Base-by-base conservation (phyloP, 2,329 filamentous ascomycete species). In the Fusarium pseudoanthophilum region DNA sequence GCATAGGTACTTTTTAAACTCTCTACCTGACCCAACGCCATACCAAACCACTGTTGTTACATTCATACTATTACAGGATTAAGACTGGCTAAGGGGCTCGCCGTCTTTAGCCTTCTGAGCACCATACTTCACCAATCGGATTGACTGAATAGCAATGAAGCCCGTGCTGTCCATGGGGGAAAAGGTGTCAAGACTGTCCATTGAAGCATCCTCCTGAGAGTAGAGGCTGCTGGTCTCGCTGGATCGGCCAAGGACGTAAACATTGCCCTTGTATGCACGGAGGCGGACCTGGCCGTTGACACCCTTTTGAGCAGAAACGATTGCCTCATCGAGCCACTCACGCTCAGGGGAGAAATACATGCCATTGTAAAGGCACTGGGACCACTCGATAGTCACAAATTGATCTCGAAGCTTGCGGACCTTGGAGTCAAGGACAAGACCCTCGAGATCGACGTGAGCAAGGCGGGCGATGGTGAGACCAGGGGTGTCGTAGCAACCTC, bases 141-240 rank as follows among this genome's bases (percentile, higher is more conserved):
- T 74, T 32, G 71, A 62, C 32, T 71, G 71, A 28, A 73, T 73
- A 83, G 53, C 87, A 79, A 95, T 91, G 79, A 92, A 91, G 32
- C 87, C 87, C 26, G 79, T 88, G 75, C 90, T 90, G 80, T 94
- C 92, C 91, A 93, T 93, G 73, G 85, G 88, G 72, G 87, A 87
- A 85, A 92, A 91, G 76, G 86, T 86, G 82, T 73, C 89, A 80
- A 91, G 85, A 78, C 84, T 85, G 74, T 80, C 87, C 71, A 89
- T 89, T 57, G 80, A 84, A 4, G 84, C 82, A 67, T 89, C 83
- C 60, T 85, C 80, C 78, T 85, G 84, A 15, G 79, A 83, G 82
- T 89, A 89, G 8, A 90, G 83, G 78, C 87, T 88, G 77, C 79
- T 82, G 46, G 82, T 80, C 64, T 84, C 79, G 68, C 82, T 84